Conservation (phyloP, 257 asterid genomes). For the Solanum sejunctum region DNA sequence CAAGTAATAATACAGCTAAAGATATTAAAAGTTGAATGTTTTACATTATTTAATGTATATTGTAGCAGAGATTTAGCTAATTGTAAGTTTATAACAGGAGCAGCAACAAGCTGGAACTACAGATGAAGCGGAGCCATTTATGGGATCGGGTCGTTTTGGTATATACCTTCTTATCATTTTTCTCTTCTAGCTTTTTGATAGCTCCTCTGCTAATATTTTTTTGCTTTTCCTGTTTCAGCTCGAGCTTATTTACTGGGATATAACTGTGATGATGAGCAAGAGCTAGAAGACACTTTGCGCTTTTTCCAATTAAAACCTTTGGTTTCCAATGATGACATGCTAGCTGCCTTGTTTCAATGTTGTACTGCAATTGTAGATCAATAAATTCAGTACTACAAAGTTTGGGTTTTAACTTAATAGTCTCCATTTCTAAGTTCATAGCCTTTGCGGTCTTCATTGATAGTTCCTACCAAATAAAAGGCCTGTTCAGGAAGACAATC, state of each 20-base stretch:
- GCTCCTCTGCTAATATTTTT: not conserved
- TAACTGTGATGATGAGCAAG: conserved; percentile 78
- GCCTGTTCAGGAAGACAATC: too few relatives aligned
- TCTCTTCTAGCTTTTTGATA: not conserved
- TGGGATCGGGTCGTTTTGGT: conserved; percentile 98
- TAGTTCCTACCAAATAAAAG: too few relatives aligned
- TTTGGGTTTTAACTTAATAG: not conserved
- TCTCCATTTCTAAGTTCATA: too few relatives aligned
- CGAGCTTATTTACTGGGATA: conserved; percentile 85
- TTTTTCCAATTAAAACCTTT: conserved; percentile 20
- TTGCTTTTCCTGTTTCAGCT: conserved; percentile 27
- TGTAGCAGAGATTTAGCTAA: not conserved
- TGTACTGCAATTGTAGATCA: not conserved
- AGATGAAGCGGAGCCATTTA: conserved; percentile 91
- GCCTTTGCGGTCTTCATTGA: too few relatives aligned
- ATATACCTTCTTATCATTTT: not conserved
- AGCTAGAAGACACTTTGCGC: conserved; percentile 82
- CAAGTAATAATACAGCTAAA: not conserved
- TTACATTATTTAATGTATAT: not conserved
- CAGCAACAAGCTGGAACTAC: conserved; percentile 56
- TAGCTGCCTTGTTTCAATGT: not conserved
- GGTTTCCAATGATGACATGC: not conserved
- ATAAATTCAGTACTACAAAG: not conserved
- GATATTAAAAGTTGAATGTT: not conserved
- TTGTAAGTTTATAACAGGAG: conserved; percentile 28